phyloP scores from a whole-genome alignment of 2,329 filamentous ascomycete species.

The Diaporthe eres region DNA sequence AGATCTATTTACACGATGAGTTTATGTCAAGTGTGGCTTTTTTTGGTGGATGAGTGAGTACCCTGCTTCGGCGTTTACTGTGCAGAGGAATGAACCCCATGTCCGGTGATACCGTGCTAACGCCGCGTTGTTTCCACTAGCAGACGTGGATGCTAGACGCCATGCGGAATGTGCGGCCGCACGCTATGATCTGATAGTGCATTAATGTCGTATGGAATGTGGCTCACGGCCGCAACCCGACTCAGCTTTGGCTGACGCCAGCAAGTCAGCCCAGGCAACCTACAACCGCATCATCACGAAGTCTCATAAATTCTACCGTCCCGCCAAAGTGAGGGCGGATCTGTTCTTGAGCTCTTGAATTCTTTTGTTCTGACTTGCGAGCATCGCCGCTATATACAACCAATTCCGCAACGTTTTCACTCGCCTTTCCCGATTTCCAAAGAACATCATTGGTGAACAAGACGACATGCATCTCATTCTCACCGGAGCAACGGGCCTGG shows the following conservation, averaged over 20 bases:
- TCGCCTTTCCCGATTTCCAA: background rate
- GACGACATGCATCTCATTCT: slow-evolving; percentile 73
- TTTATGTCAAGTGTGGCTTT: background rate
- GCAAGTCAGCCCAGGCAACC: slow-evolving; percentile 12
- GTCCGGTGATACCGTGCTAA: background rate
- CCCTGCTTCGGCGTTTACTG: background rate
- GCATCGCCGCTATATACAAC: no score
- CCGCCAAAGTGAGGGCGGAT: background rate
- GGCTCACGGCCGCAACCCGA: background rate
- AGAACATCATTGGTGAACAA: background rate
- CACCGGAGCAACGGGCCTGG: slow-evolving; percentile 77
- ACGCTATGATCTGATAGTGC: slow-evolving; percentile 3
- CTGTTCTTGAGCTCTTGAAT: no score
- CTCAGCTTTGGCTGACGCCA: slow-evolving; percentile 25
- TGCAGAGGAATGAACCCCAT: background rate
- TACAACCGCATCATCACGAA: background rate
- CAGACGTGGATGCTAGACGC: background rate
- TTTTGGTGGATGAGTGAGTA: background rate
- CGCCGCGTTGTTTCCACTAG: background rate
- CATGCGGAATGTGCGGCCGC: slow-evolving; percentile 14
- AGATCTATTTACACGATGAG: background rate
- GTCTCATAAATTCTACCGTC: background rate
- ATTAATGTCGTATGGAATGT: background rate
- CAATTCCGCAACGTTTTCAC: background rate
- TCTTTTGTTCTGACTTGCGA: no score